These are phyloP conservation scores for Wickerhamiella sorbophila DNA, from an alignment of 805 yeast species.

Conservation along the genomic window DNA sequence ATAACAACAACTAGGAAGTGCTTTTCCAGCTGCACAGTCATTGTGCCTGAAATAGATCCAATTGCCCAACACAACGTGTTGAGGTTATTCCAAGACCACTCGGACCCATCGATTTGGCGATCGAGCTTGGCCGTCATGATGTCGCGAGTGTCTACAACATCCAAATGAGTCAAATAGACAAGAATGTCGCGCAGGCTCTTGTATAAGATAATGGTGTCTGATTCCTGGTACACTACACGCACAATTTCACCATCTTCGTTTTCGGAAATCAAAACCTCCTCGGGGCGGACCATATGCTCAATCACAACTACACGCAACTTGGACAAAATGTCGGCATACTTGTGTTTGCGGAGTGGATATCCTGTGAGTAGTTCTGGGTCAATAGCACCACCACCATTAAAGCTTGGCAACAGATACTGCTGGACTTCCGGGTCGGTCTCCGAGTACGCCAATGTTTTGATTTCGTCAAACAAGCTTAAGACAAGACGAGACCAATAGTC, in stretches of 20 bases:
- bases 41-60: conserved; percentile 96
- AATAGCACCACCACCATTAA: conserved; percentile 55
- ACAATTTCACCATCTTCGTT: conserved; percentile 99
- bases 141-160: conserved; percentile 83
- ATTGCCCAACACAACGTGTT: conserved; percentile 99
- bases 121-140: conserved; percentile 88
- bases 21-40: conserved; percentile 96
- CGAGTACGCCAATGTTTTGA: conserved; percentile 59
- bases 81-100: conserved; percentile 98
- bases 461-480: conserved; percentile 67
- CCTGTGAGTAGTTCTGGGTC: conserved; percentile 66
- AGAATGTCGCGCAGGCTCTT: conserved; percentile 91
- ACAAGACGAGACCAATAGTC: conserved; percentile 91
- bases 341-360: conserved; percentile 74
- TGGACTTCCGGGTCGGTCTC: conserved; percentile 70
- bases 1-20: conserved; percentile 85
- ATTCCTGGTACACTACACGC: conserved; percentile 90
- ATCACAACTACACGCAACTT: conserved; percentile 83
- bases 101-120: conserved; percentile 86
- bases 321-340: conserved; percentile 63
- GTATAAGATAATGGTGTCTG: conserved; percentile 91
- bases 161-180: conserved; percentile 89
- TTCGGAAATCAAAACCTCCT: conserved; percentile 91
- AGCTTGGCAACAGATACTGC: conserved; percentile 31
- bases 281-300: conserved; percentile 97